Base-by-base conservation (phyloP, 139 green algal genomes). In the Micromonas pusilla region DNA sequence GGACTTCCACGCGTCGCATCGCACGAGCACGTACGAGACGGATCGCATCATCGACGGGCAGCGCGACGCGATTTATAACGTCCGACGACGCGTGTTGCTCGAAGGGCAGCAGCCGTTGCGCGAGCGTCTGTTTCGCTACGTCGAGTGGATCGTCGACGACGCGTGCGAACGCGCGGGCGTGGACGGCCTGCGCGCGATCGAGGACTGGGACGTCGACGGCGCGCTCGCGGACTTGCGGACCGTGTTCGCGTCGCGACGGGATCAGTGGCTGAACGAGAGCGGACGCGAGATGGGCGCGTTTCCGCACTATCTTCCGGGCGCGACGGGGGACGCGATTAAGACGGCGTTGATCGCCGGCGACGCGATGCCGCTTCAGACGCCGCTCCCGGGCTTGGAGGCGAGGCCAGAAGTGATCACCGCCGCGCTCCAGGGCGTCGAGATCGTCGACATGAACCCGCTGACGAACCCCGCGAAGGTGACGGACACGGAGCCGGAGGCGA, bases 401-500 rank as follows among this genome's bases (percentile, higher is more conserved):
- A 20, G 20, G 37, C 37, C 68, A 21, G 68, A 30, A 5, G 37
- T 62, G 20, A 36, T 63, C 19, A 36, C n/a, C 20, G 68, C 68
- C 16, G 37, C 68, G 37, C 26, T 75, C 32, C 53, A 5, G 30
- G 68, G 68, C 1, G 37, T 75, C 0, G 23, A 64, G 4, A 20
- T 75, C n/a, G 68, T 33, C 21, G 28, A 64, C 36, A n/a, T 33
- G 37, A 65, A 33, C 16, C n/a, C 23, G 20, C 31, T 19, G 68
- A 62, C 33, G 34, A 28, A 31, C 5, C 26, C 36, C 19, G 23
- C 23, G 28, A 16, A 1, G 37, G 52, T 62, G 45, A 9, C 21
- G n/a, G 68, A 75, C 37, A 75, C 68, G 23, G 68, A 75, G 38
- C 68, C 68, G 5, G 68, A 75, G 5, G 68, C 68, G 1, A 19